Evolutionary conservation across 208 protist genomes (phyloP).

Genomic region (Blastocrithidia nonstop): DNA sequence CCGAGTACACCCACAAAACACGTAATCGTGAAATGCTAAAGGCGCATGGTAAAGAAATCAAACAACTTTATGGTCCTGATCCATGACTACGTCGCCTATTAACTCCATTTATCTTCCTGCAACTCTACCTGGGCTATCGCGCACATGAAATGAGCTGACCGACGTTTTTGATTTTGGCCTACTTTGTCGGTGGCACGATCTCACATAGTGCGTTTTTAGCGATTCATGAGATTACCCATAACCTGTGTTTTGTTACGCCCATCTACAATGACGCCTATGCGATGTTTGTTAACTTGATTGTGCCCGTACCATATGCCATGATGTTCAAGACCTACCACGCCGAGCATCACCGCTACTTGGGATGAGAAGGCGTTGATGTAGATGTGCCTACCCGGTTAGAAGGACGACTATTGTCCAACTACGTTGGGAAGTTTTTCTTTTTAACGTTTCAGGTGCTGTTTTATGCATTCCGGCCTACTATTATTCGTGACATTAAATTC

Average conservation of each 20-base stretch:
- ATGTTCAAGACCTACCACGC: constrained; percentile 88
- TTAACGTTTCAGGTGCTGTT: constrained; percentile 81
- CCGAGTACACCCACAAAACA: constrained; percentile 40
- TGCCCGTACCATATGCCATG: constrained; percentile 81
- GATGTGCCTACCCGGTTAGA: constrained; percentile 80
- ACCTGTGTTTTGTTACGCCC: constrained; percentile 60
- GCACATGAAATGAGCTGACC: constrained; percentile 55
- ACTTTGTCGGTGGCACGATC: constrained; percentile 73
- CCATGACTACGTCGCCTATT: constrained; percentile 24
- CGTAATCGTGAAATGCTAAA: constrained; percentile 68
- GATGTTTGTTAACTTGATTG: constrained; percentile 75
- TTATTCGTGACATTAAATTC: constrained; percentile 48
- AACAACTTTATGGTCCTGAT: constrained; percentile 56
- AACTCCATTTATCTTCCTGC: constrained; percentile 34
- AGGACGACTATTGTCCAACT: constrained; percentile 40
- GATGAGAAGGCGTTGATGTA: constrained; percentile 69
- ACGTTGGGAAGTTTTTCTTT: constrained; percentile 64
- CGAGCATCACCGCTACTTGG: constrained; percentile 88
- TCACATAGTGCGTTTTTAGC: constrained; percentile 74
- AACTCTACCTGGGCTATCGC: constrained; percentile 41
- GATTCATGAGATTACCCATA: constrained; percentile 87
- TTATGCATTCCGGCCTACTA: constrained; percentile 74
- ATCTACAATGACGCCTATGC: constrained; percentile 70
- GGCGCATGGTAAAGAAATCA: constrained; percentile 59
- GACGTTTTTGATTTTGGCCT: constrained; percentile 36